Base-by-base conservation (phyloP, 2,329 filamentous ascomycete species). In the Venturia asperata region DNA sequence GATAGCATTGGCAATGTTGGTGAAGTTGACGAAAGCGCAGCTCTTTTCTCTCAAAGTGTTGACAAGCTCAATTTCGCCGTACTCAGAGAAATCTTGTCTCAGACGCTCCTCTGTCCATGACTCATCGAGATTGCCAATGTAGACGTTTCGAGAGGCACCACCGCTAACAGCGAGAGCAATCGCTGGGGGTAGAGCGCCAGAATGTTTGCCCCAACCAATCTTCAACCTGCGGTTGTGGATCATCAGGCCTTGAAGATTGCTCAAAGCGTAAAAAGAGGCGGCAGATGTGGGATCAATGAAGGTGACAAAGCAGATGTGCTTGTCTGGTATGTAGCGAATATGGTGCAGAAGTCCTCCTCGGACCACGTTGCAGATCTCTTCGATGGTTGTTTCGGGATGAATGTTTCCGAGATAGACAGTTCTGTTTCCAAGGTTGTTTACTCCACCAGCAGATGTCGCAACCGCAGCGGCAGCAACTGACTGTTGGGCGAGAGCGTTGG, bases 201-300 rank as follows among this genome's bases (percentile, higher is more conserved):
- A 99, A 78, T 99, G 94, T 82, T 99, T 99, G 69, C 94, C 94
- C 94, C 94, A 99, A 69, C 94, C 94, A 75, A 99, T 97, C 84
- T 99, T 99, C 70, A 99, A 82, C 64, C 94, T 88, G 68, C 94
- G 87, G 79, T 99, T 99, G 80, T 99, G 94, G 72, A 99, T 99
- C 94, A 99, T 99, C 69, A 99, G 81, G 30, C 94, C 94, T 75
- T 99, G 94, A 37, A 99, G 82, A 78, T 97, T 97, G 83, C 92
- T 97, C 67, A 99, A 81, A 52, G 94, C 94, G 72, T 97, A 99
- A 81, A 99, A 99, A 0, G 93, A 97, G 49, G 94, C 94, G 30
- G 94, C 94, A 3, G 94, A 95, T 30, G 94, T 99, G 10, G 94
- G 94, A 74, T 99, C 94, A 76, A 99, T 97, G 78, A 99, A 99